A percentile compares a stretch with the other conserved stretches of the same genome.
Evolutionary conservation across 176 grass and related monocot species (phyloP).

Genomic region (Phragmites australis): DNA sequence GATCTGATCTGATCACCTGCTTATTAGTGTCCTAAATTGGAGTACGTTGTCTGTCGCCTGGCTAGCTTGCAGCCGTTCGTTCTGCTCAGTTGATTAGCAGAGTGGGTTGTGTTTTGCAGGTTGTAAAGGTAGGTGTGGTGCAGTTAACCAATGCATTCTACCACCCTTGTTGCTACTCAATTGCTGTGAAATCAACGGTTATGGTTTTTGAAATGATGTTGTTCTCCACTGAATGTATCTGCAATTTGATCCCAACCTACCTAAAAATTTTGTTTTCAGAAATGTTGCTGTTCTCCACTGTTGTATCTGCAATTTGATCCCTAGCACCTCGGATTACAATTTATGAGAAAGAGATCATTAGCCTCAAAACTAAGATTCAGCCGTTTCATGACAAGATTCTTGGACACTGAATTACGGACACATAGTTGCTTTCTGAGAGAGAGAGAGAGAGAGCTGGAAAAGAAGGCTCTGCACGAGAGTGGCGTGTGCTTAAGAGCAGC

Average conservation of each 20-base stretch:
- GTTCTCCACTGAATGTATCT: neutral
- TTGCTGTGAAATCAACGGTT: conserved; percentile 48
- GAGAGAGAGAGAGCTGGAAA: neutral
- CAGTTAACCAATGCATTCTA: conserved; percentile 34
- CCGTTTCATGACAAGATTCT: neutral
- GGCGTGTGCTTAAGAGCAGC: neutral
- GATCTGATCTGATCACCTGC: conserved; percentile 32
- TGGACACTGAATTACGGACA: neutral
- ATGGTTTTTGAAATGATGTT: conserved; percentile 26
- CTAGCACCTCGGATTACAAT: no score
- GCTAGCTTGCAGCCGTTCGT: conserved; percentile 38
- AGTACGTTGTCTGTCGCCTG: conserved; percentile 34
- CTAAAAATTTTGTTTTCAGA: neutral
- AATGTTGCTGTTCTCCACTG: neutral
- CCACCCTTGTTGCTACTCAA: conserved; percentile 36
- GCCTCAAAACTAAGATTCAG: neutral
- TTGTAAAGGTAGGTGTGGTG: conserved; percentile 28
- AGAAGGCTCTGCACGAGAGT: neutral
- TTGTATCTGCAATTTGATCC: neutral
- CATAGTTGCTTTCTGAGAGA: neutral
- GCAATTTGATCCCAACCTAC: no score
- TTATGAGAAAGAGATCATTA: no score
- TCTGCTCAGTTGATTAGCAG: conserved; percentile 37
- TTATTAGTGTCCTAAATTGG: conserved; percentile 38
- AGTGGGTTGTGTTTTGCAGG: conserved; percentile 31